Base-by-base conservation (phyloP, 2,329 filamentous ascomycete species). In the Stylonectria norvegica region DNA sequence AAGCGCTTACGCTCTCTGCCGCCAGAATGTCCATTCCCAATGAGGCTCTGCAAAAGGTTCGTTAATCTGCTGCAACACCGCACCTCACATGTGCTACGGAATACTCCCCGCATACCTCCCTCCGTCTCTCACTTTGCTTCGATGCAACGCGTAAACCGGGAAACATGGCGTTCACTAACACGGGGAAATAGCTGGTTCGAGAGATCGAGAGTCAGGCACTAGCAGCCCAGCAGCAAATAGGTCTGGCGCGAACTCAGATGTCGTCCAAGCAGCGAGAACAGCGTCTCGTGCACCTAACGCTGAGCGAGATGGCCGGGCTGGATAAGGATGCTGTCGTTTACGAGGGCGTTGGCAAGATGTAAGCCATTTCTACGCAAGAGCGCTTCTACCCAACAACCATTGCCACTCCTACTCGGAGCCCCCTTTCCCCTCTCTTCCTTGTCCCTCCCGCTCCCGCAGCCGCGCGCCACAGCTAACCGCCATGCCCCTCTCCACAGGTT, bases 311-410 rank as follows among this genome's bases (percentile, higher is more conserved):
- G 35, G 78, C 80, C n/a, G 76, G 79, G 5, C 68, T 98, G 45
- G 85, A 89, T 4, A 63, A 77, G 14, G 78, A 84, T 34, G 93
- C 89, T 0, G 83, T 83, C 20, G 80, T 95, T 19, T 98, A 97
- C 58, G 91, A 97, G 68, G 91, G 91, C 5, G 85, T 97, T 9
- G 93, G 93, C 36, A 98, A 97, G 71, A 97, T 98, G 93, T 96
- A 67, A 58, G 83, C 68, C 14, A 8, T 15, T 30, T 11, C 20
- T 22, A 8, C 20, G 19, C 30, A n/a, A n/a, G n/a, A n/a, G n/a
- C n/a, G n/a, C n/a, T n/a, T 23, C 19, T 8, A 17, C 29, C 27
- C 27, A 15, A 23, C 12, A 18, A 17, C 10, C 32, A 9, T 18
- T 22, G 14, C 15, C n/a, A n/a, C n/a, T n/a, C 25, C 19, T 8